These are phyloP conservation scores for Fusarium buxicola DNA, from an alignment of 2,329 filamentous ascomycete genomes.

Conservation along the genomic window DNA sequence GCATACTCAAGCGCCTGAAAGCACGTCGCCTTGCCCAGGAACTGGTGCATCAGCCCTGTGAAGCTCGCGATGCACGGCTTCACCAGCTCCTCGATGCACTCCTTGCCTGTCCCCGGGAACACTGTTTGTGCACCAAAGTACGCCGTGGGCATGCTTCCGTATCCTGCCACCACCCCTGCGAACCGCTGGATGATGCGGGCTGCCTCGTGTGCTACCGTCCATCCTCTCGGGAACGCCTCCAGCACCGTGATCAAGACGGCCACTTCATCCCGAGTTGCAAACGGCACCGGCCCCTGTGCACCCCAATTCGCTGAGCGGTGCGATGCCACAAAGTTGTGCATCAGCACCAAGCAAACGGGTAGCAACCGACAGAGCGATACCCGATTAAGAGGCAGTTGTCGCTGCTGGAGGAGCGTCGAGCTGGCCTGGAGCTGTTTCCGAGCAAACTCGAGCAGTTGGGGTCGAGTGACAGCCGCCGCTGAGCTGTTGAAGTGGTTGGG, in stretches of 20 bases:
- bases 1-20: constrained; percentile 41
- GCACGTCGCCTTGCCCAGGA: constrained; percentile 50
- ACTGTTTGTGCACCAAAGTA: constrained; percentile 34
- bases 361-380: constrained; percentile 56
- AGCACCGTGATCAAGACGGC: constrained; percentile 50
- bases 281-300: constrained; percentile 35
- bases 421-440: constrained; percentile 58
- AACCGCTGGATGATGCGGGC: constrained; percentile 51
- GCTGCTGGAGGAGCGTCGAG: constrained; percentile 55
- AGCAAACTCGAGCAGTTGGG: constrained; percentile 53
- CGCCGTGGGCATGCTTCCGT: constrained; percentile 28
- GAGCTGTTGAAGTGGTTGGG: constrained; percentile 55
- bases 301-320: constrained; percentile 28
- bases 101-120: constrained; percentile 24
- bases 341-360: constrained; percentile 53
- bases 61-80: constrained; percentile 40
- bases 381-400: constrained; percentile 57
- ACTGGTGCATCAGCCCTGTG: constrained; percentile 48
- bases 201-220: constrained; percentile 51
- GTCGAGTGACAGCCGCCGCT: constrained; percentile 45
- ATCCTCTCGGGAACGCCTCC: constrained; percentile 53
- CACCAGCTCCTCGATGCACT: constrained; percentile 32
- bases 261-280: constrained; percentile 52
- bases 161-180: constrained; percentile 31
- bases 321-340: constrained; percentile 47